Evolutionary conservation across 768 basidiomycete genomes (phyloP), one percentile per base, ranked within the genome.

Genomic region (Suillus subalutaceus): DNA sequence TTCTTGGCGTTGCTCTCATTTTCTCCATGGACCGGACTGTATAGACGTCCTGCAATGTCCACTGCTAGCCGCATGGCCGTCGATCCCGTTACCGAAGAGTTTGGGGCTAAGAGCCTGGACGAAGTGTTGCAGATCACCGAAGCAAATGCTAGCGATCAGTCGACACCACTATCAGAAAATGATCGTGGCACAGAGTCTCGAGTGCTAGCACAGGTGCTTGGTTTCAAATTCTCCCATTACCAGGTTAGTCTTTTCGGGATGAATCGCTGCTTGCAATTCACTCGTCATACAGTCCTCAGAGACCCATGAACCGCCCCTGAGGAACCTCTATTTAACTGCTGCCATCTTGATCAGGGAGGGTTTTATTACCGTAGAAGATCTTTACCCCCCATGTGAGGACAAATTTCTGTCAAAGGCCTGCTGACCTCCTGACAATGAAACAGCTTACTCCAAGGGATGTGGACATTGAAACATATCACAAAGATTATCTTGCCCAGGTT

Each of bases 181-280:
- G 48, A 72, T 63, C 71, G 73, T 16, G 70, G 72, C 5, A 72
- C 73, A 35, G 81, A 86, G 61, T 82, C 89, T 32, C 84, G 86
- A 61, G 90, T 93, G 26, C 79, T 93, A 64, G 90, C 94, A 16
- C 96, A 99, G 79, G 92, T 99, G 8, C 81, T 99, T 26, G 97
- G 97, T n/a, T 99, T 99, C 85, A 99, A 99, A 78, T 97, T 97
- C 72, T 84, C 86, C 10, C 89, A 90, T 75, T 96, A 97, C 77
- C 91, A 96, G 80, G 96, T 95, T 68, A 58, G 85, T 71, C 55
- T 48, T 65, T 52, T 67, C 55, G 35, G 30, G 18, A 23, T 40
- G 26, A 60, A 43, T 30, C 4, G 6, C 10, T 43, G 12, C n/a
- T 59, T 32, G 41, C 23, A 20, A 26, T 48, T 48, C 53, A 23